phyloP scores from a whole-genome alignment of 148 eudicot species.

The Drosera capensis region DNA sequence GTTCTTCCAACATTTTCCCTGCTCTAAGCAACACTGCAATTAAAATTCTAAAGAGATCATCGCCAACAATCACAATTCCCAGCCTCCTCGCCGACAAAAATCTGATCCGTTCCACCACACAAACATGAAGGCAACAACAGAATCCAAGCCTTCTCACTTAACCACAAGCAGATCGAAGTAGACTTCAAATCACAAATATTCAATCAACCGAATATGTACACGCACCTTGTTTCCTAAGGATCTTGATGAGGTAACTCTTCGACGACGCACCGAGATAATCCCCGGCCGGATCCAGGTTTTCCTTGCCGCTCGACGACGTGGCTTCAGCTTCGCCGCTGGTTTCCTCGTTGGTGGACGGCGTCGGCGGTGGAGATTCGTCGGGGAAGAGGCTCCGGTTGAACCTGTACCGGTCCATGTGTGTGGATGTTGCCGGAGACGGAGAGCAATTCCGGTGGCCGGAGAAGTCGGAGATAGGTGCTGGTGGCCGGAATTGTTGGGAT shows the following conservation, averaged over 20 bases:
- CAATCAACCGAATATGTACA: no score
- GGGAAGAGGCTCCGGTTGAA: constrained; percentile 19
- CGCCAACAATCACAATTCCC: no score
- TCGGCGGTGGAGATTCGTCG: constrained; percentile 10
- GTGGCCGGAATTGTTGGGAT: background rate
- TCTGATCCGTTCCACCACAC: no score
- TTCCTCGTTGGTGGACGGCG: constrained; percentile 7
- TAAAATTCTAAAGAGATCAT: no score
- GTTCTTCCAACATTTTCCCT: no score
- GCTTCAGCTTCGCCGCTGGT: background rate
- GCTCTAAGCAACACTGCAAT: no score
- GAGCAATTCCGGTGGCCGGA: background rate
- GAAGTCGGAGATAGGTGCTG: background rate
- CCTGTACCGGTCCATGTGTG: constrained; percentile 16
- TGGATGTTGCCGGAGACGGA: no score
- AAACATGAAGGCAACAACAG: no score
- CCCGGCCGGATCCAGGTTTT: constrained; percentile 44
- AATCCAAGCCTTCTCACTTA: no score
- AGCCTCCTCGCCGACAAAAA: no score
- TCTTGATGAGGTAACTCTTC: constrained; percentile 43
- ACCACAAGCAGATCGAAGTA: no score
- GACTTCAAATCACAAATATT: no score
- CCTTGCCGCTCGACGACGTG: constrained; percentile 1
- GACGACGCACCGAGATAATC: constrained; percentile 63
- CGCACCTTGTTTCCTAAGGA: constrained; percentile 86